phyloP scores from a whole-genome alignment of 371 early-diverging fungal genomes.

The Batkoa obscura region DNA sequence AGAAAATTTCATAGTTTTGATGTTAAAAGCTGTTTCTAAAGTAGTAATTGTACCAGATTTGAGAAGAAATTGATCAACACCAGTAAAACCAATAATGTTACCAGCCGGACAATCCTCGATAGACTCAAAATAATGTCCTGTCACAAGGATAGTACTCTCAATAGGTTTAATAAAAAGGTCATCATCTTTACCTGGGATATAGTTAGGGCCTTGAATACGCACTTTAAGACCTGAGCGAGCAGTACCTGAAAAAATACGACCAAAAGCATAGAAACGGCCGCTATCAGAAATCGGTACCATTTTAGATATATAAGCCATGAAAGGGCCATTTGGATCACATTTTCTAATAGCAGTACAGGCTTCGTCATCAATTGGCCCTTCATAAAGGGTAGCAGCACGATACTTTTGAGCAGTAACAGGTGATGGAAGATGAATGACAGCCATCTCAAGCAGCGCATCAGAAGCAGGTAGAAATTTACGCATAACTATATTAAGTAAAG shows the following conservation, averaged over 20 bases:
- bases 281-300: slow-evolving; percentile 99
- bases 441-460: slow-evolving; percentile 97
- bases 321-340: slow-evolving; percentile 74
- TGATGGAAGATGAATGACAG: slow-evolving; percentile 96
- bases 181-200: slow-evolving; percentile 78
- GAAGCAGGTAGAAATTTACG: slow-evolving; percentile 98
- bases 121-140: slow-evolving; percentile 95
- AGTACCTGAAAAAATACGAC: slow-evolving; percentile 99
- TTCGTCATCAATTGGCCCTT: slow-evolving; percentile 43
- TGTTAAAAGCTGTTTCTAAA: slow-evolving; percentile 79
- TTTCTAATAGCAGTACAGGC: slow-evolving; percentile 61
- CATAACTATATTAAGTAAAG: slow-evolving; percentile 94
- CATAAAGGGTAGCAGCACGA: slow-evolving; percentile 85
- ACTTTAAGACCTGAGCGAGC: slow-evolving; percentile 96
- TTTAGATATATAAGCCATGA: slow-evolving; percentile 59
- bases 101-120: slow-evolving; percentile 99
- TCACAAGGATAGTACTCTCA: slow-evolving; percentile 98
- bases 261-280: slow-evolving; percentile 99
- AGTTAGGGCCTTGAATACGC: slow-evolving; percentile 99
- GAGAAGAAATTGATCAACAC: slow-evolving; percentile 97
- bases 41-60: slow-evolving; percentile 98
- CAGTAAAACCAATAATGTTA: slow-evolving; percentile 98
- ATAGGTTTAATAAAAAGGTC: slow-evolving; percentile 91
- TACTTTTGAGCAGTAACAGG: slow-evolving; percentile 89
- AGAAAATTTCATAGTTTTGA: slow-evolving; percentile 99